A percentile compares a stretch with the other conserved stretches of the same genome.
These are phyloP conservation scores for Barnettozyma salicaria DNA, from an alignment of 805 yeast genomes.

Conservation along the genomic window DNA sequence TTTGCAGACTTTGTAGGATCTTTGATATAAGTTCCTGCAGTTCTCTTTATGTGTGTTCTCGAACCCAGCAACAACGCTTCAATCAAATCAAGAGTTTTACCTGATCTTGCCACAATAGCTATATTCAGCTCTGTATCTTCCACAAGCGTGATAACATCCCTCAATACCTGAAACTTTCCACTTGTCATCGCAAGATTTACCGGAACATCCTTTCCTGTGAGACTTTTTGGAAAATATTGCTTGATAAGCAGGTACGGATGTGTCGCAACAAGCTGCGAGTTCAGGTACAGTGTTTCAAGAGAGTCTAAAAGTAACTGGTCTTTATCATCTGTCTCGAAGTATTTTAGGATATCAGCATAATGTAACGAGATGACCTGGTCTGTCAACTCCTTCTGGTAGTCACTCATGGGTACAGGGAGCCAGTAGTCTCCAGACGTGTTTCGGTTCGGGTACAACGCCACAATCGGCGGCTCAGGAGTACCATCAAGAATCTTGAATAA, in stretches of 20 bases:
- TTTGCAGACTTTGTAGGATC: constrained; percentile 34
- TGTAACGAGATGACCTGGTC: constrained; percentile 90
- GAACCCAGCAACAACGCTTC: constrained; percentile 68
- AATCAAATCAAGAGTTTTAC: constrained; percentile 59
- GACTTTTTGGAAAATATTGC: constrained; percentile 78
- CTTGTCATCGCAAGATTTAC: constrained; percentile 66
- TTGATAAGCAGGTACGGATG: constrained; percentile 85
- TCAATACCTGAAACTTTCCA: constrained; percentile 75
- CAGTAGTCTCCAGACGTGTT: constrained; percentile 54
- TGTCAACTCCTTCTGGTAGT: constrained; percentile 80
- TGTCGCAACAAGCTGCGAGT: constrained; percentile 73
- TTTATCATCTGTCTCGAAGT: constrained; percentile 54
- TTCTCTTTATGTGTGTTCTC: constrained; percentile 48
- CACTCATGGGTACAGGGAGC: constrained; percentile 77
- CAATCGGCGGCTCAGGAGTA: constrained; percentile 77
- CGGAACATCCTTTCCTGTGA: constrained; percentile 67
- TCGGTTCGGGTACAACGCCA: constrained; percentile 28
- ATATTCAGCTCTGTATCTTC: constrained; percentile 43
- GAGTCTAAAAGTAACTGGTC: constrained; percentile 66
- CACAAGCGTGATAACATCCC: constrained; percentile 55
- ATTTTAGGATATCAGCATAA: constrained; percentile 83
- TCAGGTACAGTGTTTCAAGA: constrained; percentile 64
- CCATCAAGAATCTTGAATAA: constrained; percentile 70
- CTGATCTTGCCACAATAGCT: constrained; percentile 67
- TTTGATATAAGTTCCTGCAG: constrained; percentile 57